A percentile compares a stretch with the other conserved stretches of the same genome.
These are phyloP conservation scores for Tranzscheliella williamsii DNA, from an alignment of 1,284 basidiomycete species.

Conservation along the genomic window DNA sequence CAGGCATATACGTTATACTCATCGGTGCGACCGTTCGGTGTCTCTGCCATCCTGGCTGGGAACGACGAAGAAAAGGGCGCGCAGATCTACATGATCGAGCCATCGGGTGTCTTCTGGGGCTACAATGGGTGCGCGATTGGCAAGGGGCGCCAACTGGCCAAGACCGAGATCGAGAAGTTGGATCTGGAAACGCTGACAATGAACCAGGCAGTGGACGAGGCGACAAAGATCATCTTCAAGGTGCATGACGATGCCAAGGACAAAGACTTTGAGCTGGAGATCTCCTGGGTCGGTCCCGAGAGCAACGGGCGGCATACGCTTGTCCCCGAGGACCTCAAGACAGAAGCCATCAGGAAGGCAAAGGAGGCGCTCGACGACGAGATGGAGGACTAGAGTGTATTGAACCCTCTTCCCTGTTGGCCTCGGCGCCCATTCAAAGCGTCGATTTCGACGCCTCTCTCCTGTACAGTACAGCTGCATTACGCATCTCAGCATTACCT, in stretches of 20 bases:
- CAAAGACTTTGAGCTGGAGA: slow-evolving; percentile 95
- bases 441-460: too few relatives aligned
- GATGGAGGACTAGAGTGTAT: slow-evolving; percentile 74
- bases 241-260: slow-evolving; percentile 97
- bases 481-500: too few relatives aligned
- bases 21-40: slow-evolving; percentile 94
- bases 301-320: slow-evolving; percentile 77
- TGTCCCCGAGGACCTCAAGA: slow-evolving; percentile 80
- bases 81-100: slow-evolving; percentile 86
- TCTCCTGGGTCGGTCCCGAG: slow-evolving; percentile 93
- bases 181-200: slow-evolving; percentile 75
- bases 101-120: slow-evolving; percentile 86
- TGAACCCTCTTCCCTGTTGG: too few relatives aligned
- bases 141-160: slow-evolving; percentile 93
- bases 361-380: slow-evolving; percentile 81
- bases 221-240: slow-evolving; percentile 73
- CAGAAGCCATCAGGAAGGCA: slow-evolving; percentile 83
- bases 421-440: too few relatives aligned
- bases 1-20: slow-evolving; percentile 98
- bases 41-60: slow-evolving; percentile 86
- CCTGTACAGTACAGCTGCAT: too few relatives aligned
- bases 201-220: slow-evolving; percentile 55
- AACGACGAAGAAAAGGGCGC: slow-evolving; percentile 78
- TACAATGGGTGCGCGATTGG: slow-evolving; percentile 72
- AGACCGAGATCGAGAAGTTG: slow-evolving; percentile 97